Evolutionary conservation across 257 asterid genomes (phyloP).

Genomic region (Linderniella brevidens): DNA sequence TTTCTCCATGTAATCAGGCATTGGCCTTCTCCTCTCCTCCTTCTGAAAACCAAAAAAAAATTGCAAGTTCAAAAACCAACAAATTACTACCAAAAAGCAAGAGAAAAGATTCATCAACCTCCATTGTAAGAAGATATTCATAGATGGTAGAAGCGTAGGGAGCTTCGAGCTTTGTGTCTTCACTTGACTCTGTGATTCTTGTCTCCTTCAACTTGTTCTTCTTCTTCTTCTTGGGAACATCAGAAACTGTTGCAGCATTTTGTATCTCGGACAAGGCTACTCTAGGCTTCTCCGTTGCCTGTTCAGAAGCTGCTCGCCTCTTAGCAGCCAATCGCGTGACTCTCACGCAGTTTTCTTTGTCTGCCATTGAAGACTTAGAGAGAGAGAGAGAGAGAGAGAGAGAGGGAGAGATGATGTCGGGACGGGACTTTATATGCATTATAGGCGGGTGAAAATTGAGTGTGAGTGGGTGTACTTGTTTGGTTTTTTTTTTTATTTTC

Average conservation of each 20-base stretch:
- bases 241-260: constrained; percentile 14
- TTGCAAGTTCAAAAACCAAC: background rate
- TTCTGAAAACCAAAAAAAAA: constrained; percentile 16
- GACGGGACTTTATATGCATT: too few species aligned
- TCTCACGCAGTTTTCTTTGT: constrained; percentile 41
- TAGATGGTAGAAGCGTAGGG: constrained; percentile 69
- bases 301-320: constrained; percentile 52
- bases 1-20: constrained; percentile 46
- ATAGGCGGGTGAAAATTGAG: too few species aligned
- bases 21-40: constrained; percentile 61
- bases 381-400: too few species aligned
- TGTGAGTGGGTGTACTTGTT: too few species aligned
- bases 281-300: constrained; percentile 33
- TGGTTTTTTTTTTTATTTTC: too few species aligned
- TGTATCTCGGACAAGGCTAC: constrained; percentile 75
- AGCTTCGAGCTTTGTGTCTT: constrained; percentile 37
- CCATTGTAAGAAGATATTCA: constrained; percentile 62
- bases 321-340: constrained; percentile 71
- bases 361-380: constrained; percentile 30
- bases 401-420: too few species aligned
- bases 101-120: constrained; percentile 28
- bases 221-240: constrained; percentile 4
- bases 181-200: constrained; percentile 11
- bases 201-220: constrained; percentile 15
- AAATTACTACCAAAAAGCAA: background rate